Conservation (phyloP, 106 monocot genomes). For the Dioscorea dumetorum region DNA sequence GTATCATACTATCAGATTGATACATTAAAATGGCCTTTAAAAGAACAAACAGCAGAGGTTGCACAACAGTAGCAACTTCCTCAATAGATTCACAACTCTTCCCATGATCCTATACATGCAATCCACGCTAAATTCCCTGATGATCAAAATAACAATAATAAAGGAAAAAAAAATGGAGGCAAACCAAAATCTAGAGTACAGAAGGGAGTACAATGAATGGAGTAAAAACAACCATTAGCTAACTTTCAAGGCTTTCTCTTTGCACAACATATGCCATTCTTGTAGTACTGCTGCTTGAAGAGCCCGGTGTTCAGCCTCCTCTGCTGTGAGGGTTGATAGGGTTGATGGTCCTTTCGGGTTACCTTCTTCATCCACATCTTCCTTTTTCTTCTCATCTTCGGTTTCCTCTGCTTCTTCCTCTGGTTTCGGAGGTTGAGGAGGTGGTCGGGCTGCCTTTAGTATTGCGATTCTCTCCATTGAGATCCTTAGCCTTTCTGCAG, state of each 20-base stretch:
- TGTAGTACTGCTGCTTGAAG: slow-evolving; percentile 91
- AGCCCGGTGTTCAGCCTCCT: slow-evolving; percentile 92
- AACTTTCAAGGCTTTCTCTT: slow-evolving; percentile 66
- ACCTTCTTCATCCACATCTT: slow-evolving; percentile 38
- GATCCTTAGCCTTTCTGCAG: slow-evolving; percentile 70
- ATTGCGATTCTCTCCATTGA: slow-evolving; percentile 92
- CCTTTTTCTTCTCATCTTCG: slow-evolving; percentile 33
- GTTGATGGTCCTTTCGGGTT: slow-evolving; percentile 75
- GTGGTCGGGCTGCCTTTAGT: slow-evolving; percentile 76
- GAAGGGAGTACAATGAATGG: background rate
- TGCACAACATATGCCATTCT: slow-evolving; percentile 85
- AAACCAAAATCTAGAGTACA: slow-evolving; percentile 1
- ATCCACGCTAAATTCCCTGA: no score
- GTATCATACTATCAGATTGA: no score
- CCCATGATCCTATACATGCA: no score
- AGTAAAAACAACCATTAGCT: slow-evolving; percentile 10
- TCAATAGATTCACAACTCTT: no score
- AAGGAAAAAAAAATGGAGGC: background rate
- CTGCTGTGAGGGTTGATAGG: slow-evolving; percentile 74
- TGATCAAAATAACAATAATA: background rate
- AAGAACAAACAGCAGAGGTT: no score
- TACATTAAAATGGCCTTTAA: no score
- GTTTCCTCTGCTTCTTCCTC: slow-evolving; percentile 31
- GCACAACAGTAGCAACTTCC: no score
- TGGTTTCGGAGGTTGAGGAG: slow-evolving; percentile 41